phyloP scores from a whole-genome alignment of 1,284 basidiomycete species.

The Boletus mariae region DNA sequence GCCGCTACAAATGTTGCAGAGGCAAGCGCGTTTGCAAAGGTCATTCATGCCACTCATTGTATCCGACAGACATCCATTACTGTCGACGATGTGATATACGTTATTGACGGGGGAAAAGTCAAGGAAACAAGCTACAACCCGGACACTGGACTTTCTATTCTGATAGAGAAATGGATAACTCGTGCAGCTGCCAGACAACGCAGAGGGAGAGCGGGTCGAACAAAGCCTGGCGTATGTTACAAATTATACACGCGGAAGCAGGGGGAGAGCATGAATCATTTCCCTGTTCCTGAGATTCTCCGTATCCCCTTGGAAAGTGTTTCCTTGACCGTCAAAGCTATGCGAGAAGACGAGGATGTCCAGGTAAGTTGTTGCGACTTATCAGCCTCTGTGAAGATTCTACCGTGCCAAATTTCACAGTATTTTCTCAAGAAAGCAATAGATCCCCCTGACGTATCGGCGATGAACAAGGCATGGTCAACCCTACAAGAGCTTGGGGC shows the following conservation, averaged over 20 bases:
- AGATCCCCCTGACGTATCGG: slow-evolving; percentile 74
- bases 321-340: slow-evolving; percentile 80
- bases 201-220: slow-evolving; percentile 88
- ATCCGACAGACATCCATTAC: slow-evolving; percentile 82
- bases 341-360: slow-evolving; percentile 77
- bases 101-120: slow-evolving; percentile 84
- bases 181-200: slow-evolving; percentile 82
- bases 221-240: slow-evolving; percentile 78
- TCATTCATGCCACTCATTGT: slow-evolving; percentile 2
- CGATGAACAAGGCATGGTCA: slow-evolving; percentile 77
- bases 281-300: slow-evolving; percentile 85
- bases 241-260: slow-evolving; percentile 82
- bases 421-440: slow-evolving; percentile 71
- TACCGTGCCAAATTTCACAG: slow-evolving; percentile 22
- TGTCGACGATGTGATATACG: slow-evolving; percentile 86
- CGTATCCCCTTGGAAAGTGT: slow-evolving; percentile 87
- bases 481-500: slow-evolving; percentile 81
- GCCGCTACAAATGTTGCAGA: slow-evolving; percentile 90
- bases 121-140: slow-evolving; percentile 88
- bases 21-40: slow-evolving; percentile 36
- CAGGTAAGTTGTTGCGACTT: slow-evolving; percentile 43
- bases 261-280: slow-evolving; percentile 66
- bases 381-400: background rate
- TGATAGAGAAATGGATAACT: slow-evolving; percentile 80
- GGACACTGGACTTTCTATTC: slow-evolving; percentile 68